A percentile compares a stretch with the other conserved stretches of the same genome.
Conservation (phyloP, 2,329 filamentous ascomycete genomes). For the Aureobasidium zeae region DNA sequence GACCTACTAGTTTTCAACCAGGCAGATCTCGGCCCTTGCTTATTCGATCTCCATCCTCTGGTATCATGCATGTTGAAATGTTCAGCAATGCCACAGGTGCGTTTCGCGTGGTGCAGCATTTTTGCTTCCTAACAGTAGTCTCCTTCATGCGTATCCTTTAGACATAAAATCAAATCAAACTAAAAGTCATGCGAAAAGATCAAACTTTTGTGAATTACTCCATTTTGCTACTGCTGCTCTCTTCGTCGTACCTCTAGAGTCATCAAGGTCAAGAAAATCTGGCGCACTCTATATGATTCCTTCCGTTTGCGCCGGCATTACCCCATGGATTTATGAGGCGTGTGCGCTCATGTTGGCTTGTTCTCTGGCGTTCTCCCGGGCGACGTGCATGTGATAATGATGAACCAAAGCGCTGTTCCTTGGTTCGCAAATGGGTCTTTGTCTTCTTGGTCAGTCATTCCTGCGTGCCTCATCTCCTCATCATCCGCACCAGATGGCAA, state of each 20-base stretch:
- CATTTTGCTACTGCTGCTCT: constrained; percentile 6
- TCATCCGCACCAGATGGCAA: constrained; percentile 41
- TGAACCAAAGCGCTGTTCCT: constrained; percentile 1
- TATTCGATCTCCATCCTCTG: neutral
- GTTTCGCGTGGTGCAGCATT: constrained; percentile 1
- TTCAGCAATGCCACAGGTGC: constrained; percentile 2
- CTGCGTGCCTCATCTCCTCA: constrained; percentile 49
- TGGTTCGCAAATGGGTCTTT: constrained; percentile 17
- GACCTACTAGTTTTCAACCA: constrained; percentile 12
- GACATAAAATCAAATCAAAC: neutral
- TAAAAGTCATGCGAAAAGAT: constrained; percentile 7
- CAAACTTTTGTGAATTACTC: constrained; percentile 7
- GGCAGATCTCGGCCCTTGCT: neutral
- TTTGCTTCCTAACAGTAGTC: constrained; percentile 4
- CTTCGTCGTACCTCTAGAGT: neutral
- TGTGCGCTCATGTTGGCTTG: too few species aligned
- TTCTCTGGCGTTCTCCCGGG: too few species aligned
- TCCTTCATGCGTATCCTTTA: neutral
- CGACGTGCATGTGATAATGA: too few species aligned
- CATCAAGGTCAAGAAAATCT: neutral
- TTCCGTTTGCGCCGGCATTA: too few species aligned
- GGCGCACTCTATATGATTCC: too few species aligned
- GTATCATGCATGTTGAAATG: too few species aligned
- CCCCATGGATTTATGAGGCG: too few species aligned
- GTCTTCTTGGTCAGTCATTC: constrained; percentile 52